Conservation (phyloP, 805 yeast species). For the Candida xiaguanensis region DNA sequence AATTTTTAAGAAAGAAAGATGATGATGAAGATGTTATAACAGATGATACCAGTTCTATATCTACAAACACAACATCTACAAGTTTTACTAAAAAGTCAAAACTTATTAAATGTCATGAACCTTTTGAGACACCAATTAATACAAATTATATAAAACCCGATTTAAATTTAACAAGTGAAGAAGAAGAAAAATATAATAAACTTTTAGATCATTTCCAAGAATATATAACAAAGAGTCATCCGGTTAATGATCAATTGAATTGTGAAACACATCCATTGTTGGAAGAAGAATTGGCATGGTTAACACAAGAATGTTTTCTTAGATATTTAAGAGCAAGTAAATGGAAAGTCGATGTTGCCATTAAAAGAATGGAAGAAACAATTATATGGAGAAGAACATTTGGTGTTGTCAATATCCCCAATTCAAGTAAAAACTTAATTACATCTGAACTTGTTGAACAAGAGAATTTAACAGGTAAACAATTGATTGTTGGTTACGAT, state of each 20-base stretch:
- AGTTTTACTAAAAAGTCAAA: constrained; percentile 7
- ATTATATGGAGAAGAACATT: constrained; percentile 55
- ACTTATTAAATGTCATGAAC: constrained; percentile 32
- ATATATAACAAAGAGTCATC: constrained; percentile 23
- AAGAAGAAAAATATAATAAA: constrained; percentile 27
- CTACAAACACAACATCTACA: constrained; percentile 15
- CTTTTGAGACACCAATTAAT: constrained; percentile 37
- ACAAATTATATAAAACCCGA: constrained; percentile 28
- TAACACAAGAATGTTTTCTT: constrained; percentile 51
- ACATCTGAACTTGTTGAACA: constrained; percentile 41
- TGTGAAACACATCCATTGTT: constrained; percentile 23
- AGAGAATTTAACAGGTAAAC: constrained; percentile 54
- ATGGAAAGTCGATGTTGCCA: constrained; percentile 44
- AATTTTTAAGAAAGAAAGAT: constrained; percentile 17
- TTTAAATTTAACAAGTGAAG: constrained; percentile 25
- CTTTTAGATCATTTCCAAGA: constrained; percentile 28
- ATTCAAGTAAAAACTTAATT: constrained; percentile 25
- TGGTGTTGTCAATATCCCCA: constrained; percentile 37
- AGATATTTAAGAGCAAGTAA: constrained; percentile 51
- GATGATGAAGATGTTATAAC: not conserved
- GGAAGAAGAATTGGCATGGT: constrained; percentile 38
- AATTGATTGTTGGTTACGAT: constrained; percentile 52
- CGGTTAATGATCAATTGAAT: constrained; percentile 22
- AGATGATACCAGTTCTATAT: constrained; percentile 15
- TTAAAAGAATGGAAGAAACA: constrained; percentile 43